A percentile compares a stretch with the other conserved stretches of the same genome.
These are phyloP conservation scores for Microdochium trichocladiopsis DNA, from an alignment of 2,329 filamentous ascomycete genomes.

Conservation along the genomic window DNA sequence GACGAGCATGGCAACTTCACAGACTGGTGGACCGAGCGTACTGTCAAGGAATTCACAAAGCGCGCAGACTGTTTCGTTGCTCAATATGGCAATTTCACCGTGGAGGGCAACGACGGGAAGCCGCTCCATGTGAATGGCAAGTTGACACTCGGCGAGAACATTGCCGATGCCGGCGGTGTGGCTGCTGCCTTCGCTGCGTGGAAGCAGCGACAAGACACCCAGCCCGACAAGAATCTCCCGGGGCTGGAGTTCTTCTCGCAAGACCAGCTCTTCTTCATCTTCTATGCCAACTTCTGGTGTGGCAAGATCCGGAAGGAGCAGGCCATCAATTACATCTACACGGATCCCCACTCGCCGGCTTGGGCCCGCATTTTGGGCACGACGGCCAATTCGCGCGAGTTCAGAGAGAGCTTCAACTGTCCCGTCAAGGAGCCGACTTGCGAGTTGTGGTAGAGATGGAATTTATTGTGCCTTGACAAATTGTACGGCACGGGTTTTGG, in stretches of 20 bases:
- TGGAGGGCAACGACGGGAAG: conserved; percentile 45
- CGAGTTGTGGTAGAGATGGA: conserved; percentile 52
- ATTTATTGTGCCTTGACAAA: no score
- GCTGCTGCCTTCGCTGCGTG: conserved; percentile 53
- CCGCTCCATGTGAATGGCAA: conserved; percentile 53
- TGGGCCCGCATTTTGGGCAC: conserved; percentile 55
- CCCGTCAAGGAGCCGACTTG: conserved; percentile 58
- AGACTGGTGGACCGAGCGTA: conserved; percentile 57
- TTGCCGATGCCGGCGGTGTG: conserved; percentile 59
- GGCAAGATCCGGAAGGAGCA: conserved; percentile 53
- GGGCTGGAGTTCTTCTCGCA: conserved; percentile 52
- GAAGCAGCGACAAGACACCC: conserved; percentile 45
- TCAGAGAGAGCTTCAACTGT: conserved; percentile 62
- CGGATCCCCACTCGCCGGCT: conserved; percentile 59
- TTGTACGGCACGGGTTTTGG: no score
- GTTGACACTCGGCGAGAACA: conserved; percentile 59
- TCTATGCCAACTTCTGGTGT: conserved; percentile 59
- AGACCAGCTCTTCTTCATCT: conserved; percentile 58
- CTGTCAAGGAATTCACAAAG: conserved; percentile 47
- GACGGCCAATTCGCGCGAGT: conserved; percentile 60
- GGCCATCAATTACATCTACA: conserved; percentile 49
- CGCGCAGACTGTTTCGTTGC: conserved; percentile 55
- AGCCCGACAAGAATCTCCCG: conserved; percentile 41
- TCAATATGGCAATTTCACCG: conserved; percentile 52
- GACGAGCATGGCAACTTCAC: conserved; percentile 57